Conservation (phyloP, 441 rosid species). For the Omphalea diandra region DNA sequence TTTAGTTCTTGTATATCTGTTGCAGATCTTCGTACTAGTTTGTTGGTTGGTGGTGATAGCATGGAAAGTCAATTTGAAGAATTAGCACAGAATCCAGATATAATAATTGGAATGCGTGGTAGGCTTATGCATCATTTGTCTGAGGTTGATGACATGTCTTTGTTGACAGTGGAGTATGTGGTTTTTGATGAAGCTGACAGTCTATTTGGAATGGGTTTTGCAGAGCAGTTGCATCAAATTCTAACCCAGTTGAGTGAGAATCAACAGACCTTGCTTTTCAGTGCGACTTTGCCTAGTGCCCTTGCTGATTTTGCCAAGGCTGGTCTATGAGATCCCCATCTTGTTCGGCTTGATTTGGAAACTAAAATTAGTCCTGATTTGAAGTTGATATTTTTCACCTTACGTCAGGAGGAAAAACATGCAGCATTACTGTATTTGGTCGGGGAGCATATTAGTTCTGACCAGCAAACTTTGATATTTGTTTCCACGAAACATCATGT, state of each 20-base stretch:
- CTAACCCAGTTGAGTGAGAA: constrained; percentile 81
- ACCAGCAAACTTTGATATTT: constrained; percentile 81
- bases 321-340: constrained; percentile 88
- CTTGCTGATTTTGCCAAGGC: constrained; percentile 97
- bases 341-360: constrained; percentile 87
- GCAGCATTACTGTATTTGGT: constrained; percentile 81
- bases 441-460: constrained; percentile 70
- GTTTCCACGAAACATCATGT: constrained; percentile 98
- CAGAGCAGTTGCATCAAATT: constrained; percentile 83
- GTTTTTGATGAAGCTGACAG: constrained; percentile 98
- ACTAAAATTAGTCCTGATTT: constrained; percentile 92
- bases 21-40: constrained; percentile 76
- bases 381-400: constrained; percentile 60
- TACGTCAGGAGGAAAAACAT: constrained; percentile 85
- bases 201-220: constrained; percentile 88
- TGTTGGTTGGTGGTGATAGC: constrained; percentile 95
- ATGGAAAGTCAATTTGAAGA: constrained; percentile 95
- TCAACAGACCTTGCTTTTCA: constrained; percentile 88
- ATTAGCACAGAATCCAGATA: constrained; percentile 84
- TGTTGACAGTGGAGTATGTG: constrained; percentile 81
- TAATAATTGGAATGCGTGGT: constrained; percentile 92
- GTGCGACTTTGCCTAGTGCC: constrained; percentile 94
- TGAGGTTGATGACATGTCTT: constrained; percentile 90
- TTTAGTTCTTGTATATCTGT: background rate
- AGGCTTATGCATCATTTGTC: constrained; percentile 93